These are phyloP conservation scores for Alternaria sp. DNA, from an alignment of 2,329 filamentous ascomycete genomes.

Conservation along the genomic window DNA sequence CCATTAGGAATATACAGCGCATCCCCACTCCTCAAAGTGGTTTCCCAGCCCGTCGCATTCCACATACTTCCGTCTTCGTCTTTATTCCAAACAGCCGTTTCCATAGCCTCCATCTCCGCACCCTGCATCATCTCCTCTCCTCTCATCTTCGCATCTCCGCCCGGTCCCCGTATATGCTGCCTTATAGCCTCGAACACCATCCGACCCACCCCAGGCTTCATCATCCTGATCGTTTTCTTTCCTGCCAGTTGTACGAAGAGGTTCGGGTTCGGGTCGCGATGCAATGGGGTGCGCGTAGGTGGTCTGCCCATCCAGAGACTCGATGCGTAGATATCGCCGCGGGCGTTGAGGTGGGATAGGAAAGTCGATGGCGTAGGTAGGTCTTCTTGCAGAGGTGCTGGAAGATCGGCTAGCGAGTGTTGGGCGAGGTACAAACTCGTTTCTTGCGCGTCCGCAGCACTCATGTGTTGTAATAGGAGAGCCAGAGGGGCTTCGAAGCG, in stretches of 20 bases:
- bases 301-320: conserved; percentile 89
- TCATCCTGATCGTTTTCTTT: conserved; percentile 74
- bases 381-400: conserved; percentile 66
- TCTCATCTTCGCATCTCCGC: conserved; percentile 62
- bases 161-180: conserved; percentile 50
- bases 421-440: conserved; percentile 83
- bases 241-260: conserved; percentile 84
- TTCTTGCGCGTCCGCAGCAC: conserved; percentile 38
- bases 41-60: conserved; percentile 33
- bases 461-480: conserved; percentile 66
- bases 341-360: conserved; percentile 65
- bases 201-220: conserved; percentile 69
- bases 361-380: conserved; percentile 68
- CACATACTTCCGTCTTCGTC: conserved; percentile 12
- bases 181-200: conserved; percentile 65
- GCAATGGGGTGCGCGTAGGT: conserved; percentile 87
- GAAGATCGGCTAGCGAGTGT: conserved; percentile 73
- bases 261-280: conserved; percentile 94
- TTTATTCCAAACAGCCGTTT: conserved; percentile 72
- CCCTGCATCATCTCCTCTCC: conserved; percentile 93
- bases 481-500: conserved; percentile 67
- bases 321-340: conserved; percentile 83
- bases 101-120: conserved; percentile 69
- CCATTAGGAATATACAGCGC: conserved; percentile 79
- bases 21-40: conserved; percentile 68